A percentile compares a stretch with the other conserved stretches of the same genome.
Evolutionary conservation across 495 filamentous ascomycete genomes (phyloP).

Genomic region (Hypoxylon intermedium): DNA sequence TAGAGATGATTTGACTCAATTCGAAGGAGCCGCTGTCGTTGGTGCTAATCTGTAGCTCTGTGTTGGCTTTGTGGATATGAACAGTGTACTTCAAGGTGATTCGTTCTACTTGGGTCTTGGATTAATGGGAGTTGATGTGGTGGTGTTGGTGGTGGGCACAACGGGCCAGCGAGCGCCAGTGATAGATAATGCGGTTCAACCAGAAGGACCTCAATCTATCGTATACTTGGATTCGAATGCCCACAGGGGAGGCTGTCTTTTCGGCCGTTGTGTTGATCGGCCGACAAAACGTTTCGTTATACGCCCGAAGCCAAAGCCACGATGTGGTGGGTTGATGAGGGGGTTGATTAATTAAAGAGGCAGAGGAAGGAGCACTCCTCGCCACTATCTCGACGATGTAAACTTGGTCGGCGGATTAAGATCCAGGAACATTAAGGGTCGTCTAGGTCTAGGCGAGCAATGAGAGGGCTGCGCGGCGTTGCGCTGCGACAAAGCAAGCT

Average conservation of each 20-base stretch:
- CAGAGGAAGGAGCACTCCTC: not conserved
- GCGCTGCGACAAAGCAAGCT: conserved; percentile 30
- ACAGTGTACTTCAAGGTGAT: conserved; percentile 6
- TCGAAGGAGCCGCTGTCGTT: too few relatives aligned
- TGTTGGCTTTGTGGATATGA: conserved; percentile 1
- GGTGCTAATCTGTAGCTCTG: not conserved
- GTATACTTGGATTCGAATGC: conserved; percentile 22
- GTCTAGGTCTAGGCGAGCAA: conserved; percentile 12
- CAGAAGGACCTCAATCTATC: conserved; percentile 22
- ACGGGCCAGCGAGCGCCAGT: conserved; percentile 33
- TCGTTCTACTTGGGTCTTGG: conserved; percentile 4
- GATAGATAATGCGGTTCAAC: conserved; percentile 31
- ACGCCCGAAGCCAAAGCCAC: too few relatives aligned
- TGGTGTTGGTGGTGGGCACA: conserved; percentile 36
- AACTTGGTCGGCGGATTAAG: conserved; percentile 16
- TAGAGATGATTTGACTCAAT: too few relatives aligned
- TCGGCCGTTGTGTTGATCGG: conserved; percentile 14
- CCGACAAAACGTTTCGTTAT: too few relatives aligned
- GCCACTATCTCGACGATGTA: conserved; percentile 13
- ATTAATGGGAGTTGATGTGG: conserved; percentile 26
- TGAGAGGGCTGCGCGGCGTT: conserved; percentile 31
- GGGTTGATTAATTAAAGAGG: too few relatives aligned
- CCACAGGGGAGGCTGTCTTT: conserved; percentile 25
- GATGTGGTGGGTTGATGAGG: too few relatives aligned
- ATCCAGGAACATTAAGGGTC: conserved; percentile 23